Evolutionary conservation across 164 flowering plant species (phyloP).

Genomic region (Dillenia turbinata): DNA sequence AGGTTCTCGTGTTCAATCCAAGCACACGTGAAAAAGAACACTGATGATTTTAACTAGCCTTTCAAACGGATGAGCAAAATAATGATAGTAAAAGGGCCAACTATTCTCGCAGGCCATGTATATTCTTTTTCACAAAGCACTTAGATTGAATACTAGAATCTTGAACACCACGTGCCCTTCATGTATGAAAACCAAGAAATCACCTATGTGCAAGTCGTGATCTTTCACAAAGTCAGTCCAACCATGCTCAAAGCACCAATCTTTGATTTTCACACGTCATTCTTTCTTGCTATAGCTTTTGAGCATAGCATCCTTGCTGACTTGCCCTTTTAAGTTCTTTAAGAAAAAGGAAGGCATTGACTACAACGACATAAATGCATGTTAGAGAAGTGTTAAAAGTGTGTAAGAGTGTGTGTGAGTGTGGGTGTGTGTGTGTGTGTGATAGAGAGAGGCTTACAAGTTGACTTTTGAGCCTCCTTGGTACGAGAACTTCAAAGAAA

Average conservation of each 20-base stretch:
- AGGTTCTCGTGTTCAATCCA: not conserved
- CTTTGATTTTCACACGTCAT: constrained; percentile 14
- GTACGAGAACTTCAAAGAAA: constrained; percentile 6
- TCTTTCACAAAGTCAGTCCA: constrained; percentile 9
- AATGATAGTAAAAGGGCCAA: too few relatives aligned
- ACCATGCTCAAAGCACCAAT: constrained; percentile 7
- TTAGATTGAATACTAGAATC: not conserved
- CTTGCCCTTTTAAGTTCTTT: constrained; percentile 6
- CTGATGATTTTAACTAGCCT: too few relatives aligned
- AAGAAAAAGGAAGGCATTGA: constrained; percentile 10
- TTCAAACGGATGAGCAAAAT: too few relatives aligned
- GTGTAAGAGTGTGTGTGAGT: too few relatives aligned
- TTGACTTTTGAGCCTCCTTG: not conserved
- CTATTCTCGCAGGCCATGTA: not conserved
- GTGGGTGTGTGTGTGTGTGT: too few relatives aligned
- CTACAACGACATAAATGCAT: constrained; percentile 1
- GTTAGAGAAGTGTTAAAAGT: too few relatives aligned
- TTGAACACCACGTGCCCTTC: not conserved
- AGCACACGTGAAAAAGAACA: not conserved
- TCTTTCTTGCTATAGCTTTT: not conserved
- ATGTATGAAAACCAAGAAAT: not conserved
- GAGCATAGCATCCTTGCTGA: constrained; percentile 5
- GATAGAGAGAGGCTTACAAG: not conserved
- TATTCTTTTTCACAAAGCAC: not conserved
- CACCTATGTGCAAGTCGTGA: not conserved